These are phyloP conservation scores for Avena atlantica DNA, from an alignment of 176 grass and related monocot genomes.

Conservation along the genomic window DNA sequence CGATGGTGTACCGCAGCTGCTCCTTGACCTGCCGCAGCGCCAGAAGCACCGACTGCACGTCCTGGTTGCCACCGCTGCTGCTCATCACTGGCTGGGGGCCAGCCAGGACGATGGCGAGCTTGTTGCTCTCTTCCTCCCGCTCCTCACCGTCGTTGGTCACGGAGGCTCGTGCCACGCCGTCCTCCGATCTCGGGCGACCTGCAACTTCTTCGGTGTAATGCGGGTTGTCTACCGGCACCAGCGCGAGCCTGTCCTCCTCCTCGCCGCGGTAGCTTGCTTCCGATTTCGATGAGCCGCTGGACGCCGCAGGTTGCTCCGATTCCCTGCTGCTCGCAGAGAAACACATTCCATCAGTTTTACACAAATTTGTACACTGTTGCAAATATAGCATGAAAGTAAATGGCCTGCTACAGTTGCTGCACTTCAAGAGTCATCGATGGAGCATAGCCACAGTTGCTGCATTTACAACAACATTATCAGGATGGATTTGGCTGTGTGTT, in stretches of 20 bases:
- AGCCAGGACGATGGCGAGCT: constrained; percentile 60
- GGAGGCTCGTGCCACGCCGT: background rate
- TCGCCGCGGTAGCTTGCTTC: constrained; percentile 18
- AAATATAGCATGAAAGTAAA: background rate
- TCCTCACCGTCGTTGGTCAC: background rate
- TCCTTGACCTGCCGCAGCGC: constrained; percentile 88
- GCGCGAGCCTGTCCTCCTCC: constrained; percentile 46
- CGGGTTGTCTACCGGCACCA: constrained; percentile 35
- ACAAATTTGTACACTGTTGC: too few relatives aligned
- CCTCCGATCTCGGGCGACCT: background rate
- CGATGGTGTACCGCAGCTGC: constrained; percentile 73
- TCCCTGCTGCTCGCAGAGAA: constrained; percentile 18
- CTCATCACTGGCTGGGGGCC: constrained; percentile 4
- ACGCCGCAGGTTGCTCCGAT: background rate
- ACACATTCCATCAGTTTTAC: background rate
- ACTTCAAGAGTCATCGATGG: too few relatives aligned
- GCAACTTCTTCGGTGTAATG: background rate
- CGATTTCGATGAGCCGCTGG: constrained; percentile 28
- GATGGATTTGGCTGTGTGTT: background rate
- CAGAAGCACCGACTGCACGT: constrained; percentile 83
- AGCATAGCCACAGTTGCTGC: too few relatives aligned
- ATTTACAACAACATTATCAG: too few relatives aligned
- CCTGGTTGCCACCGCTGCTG: constrained; percentile 18
- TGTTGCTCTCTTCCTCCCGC: constrained; percentile 17
- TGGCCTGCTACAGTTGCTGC: too few relatives aligned